phyloP scores from a whole-genome alignment of 1,284 basidiomycete genomes.

The Cryptococcus deneoformans region DNA sequence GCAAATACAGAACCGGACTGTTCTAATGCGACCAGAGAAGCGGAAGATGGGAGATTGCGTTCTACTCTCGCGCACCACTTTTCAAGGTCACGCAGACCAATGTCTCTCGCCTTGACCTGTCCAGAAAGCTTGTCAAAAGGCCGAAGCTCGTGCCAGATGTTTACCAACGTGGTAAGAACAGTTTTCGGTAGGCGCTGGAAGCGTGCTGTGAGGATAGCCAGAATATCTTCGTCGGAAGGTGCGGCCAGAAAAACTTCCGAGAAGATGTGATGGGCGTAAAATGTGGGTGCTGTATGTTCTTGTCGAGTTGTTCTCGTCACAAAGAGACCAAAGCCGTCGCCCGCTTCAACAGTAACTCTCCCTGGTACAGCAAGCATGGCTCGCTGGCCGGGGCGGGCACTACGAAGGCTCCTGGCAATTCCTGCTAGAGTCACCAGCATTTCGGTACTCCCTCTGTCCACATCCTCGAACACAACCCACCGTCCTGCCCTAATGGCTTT shows the following conservation, averaged over 20 bases:
- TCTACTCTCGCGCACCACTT: constrained; percentile 81
- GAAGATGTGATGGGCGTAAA: constrained; percentile 81
- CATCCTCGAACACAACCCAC: constrained; percentile 93
- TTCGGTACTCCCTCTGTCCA: constrained; percentile 84
- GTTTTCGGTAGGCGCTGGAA: constrained; percentile 61
- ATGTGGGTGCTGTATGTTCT: constrained; percentile 54
- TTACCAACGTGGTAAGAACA: constrained; percentile 42
- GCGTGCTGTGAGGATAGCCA: constrained; percentile 62
- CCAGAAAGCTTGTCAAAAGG: constrained; percentile 43
- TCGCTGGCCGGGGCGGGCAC: constrained; percentile 60
- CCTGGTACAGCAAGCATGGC: constrained; percentile 67
- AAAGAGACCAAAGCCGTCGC: constrained; percentile 71
- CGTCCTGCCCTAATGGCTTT: constrained; percentile 86
- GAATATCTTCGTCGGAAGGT: constrained; percentile 65
- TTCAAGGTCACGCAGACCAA: constrained; percentile 82
- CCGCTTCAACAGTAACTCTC: constrained; percentile 64
- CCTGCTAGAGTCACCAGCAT: constrained; percentile 80
- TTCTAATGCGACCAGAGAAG: constrained; percentile 25
- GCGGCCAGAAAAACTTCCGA: constrained; percentile 63
- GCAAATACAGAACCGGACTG: constrained; percentile 56
- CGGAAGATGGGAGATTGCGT: constrained; percentile 55
- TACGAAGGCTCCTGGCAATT: constrained; percentile 72
- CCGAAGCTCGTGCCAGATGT: constrained; percentile 42
- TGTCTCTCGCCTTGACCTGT: constrained; percentile 47
- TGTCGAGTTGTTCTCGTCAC: constrained; percentile 68